phyloP scores from a whole-genome alignment of 2,329 filamentous ascomycete species.

The Bertia moriformis region DNA sequence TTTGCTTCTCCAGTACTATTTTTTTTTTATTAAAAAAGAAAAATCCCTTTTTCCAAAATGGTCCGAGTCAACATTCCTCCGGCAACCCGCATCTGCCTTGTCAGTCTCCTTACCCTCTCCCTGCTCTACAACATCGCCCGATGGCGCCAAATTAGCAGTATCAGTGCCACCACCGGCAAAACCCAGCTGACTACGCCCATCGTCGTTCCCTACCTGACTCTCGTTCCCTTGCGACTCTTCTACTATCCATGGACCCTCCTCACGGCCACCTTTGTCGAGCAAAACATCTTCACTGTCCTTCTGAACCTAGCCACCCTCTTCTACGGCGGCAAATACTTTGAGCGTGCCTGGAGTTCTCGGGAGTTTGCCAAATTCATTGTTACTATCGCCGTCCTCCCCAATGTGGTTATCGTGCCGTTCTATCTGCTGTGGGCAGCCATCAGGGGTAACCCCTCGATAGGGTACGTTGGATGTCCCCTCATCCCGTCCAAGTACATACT shows the following conservation, averaged over 20 bases:
- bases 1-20: too few species aligned
- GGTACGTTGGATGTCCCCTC: conserved; percentile 1
- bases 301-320: conserved; percentile 48
- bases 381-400: conserved; percentile 43
- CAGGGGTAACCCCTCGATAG: conserved; percentile 16
- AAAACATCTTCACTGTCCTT: conserved; percentile 49
- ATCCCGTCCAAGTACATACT: too few species aligned
- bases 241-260: conserved; percentile 52
- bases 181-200: conserved; percentile 6
- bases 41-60: conserved; percentile 25
- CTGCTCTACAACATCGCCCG: conserved; percentile 42
- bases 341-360: conserved; percentile 51
- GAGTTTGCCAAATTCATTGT: conserved; percentile 54
- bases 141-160: conserved; percentile 10
- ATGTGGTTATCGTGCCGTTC: conserved; percentile 36
- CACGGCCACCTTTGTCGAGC: conserved; percentile 49
- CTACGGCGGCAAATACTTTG: conserved; percentile 54
- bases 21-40: too few species aligned
- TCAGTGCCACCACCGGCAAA: not conserved
- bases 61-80: conserved; percentile 50
- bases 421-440: conserved; percentile 39
- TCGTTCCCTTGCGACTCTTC: conserved; percentile 41
- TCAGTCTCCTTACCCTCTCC: conserved; percentile 38
- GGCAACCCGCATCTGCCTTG: conserved; percentile 45
- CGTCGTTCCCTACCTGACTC: conserved; percentile 42